phyloP scores from a whole-genome alignment of 2,329 filamentous ascomycete genomes.

The Tolypocladium sp. region DNA sequence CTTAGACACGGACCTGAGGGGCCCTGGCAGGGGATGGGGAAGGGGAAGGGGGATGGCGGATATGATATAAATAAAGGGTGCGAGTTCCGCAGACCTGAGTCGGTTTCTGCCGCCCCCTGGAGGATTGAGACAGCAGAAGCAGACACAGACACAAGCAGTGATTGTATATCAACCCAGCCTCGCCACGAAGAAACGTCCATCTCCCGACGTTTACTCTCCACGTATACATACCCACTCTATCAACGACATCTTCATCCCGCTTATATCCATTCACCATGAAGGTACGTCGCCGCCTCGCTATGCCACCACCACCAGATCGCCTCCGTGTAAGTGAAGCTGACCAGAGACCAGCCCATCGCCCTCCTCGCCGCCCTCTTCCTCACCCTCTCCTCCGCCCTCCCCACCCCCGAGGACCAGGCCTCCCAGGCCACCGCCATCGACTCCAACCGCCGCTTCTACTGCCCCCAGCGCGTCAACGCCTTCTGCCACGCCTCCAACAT shows the following conservation, averaged over 20 bases:
- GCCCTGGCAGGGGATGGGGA: no score
- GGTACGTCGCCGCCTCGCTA: not conserved
- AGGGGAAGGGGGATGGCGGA: no score
- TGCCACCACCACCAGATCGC: no score
- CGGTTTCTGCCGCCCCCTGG: no score
- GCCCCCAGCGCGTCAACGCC: conserved; percentile 4
- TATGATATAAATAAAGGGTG: no score
- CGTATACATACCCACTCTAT: not conserved
- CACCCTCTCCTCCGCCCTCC: conserved; percentile 1
- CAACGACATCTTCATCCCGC: not conserved
- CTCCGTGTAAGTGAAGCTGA: not conserved
- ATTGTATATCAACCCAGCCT: not conserved
- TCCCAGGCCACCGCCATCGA: conserved; percentile 2
- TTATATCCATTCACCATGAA: not conserved
- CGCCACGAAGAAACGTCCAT: not conserved
- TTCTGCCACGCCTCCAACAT: conserved; percentile 13
- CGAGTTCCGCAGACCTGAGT: no score
- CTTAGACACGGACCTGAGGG: no score
- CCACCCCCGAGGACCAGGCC: conserved; percentile 2
- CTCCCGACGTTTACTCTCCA: not conserved
- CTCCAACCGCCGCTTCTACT: conserved; percentile 7
- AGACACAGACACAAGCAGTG: no score
- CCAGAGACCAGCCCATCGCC: not conserved
- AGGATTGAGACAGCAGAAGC: no score
- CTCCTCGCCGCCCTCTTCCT: conserved; percentile 1